phyloP scores from a whole-genome alignment of 139 green algal species.

The Chlamydomonas schloesseri region DNA sequence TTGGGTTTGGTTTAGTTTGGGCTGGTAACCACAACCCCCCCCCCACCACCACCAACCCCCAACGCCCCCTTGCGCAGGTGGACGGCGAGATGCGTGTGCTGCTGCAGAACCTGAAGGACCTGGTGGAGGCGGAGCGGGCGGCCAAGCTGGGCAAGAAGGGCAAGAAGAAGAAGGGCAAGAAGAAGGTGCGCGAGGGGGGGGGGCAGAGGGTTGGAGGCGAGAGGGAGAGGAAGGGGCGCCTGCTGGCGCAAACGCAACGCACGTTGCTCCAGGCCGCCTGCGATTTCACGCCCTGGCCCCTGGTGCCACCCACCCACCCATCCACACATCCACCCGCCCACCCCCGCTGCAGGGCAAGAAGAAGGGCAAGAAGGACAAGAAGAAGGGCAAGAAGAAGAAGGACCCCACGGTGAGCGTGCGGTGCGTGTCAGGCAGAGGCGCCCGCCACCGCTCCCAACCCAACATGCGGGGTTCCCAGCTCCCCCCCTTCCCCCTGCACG shows the following conservation, averaged over 20 bases:
- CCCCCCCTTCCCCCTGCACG: not conserved
- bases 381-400: slow-evolving; percentile 79
- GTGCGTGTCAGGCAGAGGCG: too few relatives aligned
- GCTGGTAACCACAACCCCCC: too few relatives aligned
- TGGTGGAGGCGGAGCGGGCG: slow-evolving; percentile 80
- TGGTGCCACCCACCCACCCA: too few relatives aligned
- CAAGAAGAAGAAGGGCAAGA: slow-evolving; percentile 73
- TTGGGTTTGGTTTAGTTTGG: too few relatives aligned
- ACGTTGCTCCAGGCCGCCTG: too few relatives aligned
- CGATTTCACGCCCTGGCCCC: too few relatives aligned
- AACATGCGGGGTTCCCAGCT: not conserved
- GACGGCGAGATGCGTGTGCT: slow-evolving; percentile 90
- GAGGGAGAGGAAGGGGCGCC: too few relatives aligned
- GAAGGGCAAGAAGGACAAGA: slow-evolving; percentile 69
- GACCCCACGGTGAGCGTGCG: slow-evolving; percentile 84
- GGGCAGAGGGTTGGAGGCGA: too few relatives aligned
- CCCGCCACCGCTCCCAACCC: too few relatives aligned
- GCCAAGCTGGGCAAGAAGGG: slow-evolving; percentile 80
- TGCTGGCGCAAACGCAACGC: too few relatives aligned
- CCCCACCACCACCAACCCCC: too few relatives aligned
- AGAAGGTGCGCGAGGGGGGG: slow-evolving; percentile 39
- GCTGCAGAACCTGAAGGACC: slow-evolving; percentile 91
- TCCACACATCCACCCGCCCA: too few relatives aligned
- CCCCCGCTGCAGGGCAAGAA: slow-evolving; percentile 67
- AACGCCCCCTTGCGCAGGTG: slow-evolving; percentile 58